These are phyloP conservation scores for Ceratocystis papillata DNA, from an alignment of 2,329 filamentous ascomycete species.

Conservation along the genomic window DNA sequence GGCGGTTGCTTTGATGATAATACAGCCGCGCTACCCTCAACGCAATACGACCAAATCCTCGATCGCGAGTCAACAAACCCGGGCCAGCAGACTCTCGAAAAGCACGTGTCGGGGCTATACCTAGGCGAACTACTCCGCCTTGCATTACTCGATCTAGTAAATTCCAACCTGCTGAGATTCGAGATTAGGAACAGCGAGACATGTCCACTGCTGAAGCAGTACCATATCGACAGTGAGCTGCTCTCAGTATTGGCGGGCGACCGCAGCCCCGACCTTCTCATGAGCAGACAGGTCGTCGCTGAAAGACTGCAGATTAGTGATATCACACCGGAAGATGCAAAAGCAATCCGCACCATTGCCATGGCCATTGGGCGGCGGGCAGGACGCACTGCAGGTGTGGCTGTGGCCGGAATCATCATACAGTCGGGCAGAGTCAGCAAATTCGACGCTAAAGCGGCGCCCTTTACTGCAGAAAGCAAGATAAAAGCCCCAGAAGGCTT, in stretches of 20 bases:
- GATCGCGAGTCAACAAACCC: slow-evolving; percentile 61
- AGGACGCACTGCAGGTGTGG: slow-evolving; percentile 26
- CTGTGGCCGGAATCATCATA: slow-evolving; percentile 27
- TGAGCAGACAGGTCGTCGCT: not conserved
- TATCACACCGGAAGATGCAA: slow-evolving; percentile 41
- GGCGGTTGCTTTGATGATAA: slow-evolving; percentile 62
- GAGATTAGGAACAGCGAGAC: not conserved
- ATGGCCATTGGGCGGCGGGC: slow-evolving; percentile 26
- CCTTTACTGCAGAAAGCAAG: not conserved
- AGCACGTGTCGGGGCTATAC: slow-evolving; percentile 73
- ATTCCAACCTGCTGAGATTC: slow-evolving; percentile 12
- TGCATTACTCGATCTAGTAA: slow-evolving; percentile 42
- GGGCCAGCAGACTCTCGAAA: slow-evolving; percentile 72
- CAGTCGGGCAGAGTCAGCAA: slow-evolving; percentile 25
- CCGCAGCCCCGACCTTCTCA: not conserved
- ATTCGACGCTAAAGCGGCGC: not conserved
- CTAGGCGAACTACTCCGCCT: slow-evolving; percentile 63
- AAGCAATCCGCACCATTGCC: slow-evolving; percentile 50
- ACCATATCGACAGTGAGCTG: slow-evolving; percentile 59
- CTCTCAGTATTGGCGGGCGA: slow-evolving; percentile 41
- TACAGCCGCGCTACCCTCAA: slow-evolving; percentile 58
- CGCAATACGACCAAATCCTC: slow-evolving; percentile 54
- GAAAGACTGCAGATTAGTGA: not conserved
- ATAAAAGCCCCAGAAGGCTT: not conserved
- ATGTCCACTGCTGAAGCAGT: slow-evolving; percentile 45